Evolutionary conservation across 257 asterid species (phyloP).

Genomic region (Solanum pinnatisectum): DNA sequence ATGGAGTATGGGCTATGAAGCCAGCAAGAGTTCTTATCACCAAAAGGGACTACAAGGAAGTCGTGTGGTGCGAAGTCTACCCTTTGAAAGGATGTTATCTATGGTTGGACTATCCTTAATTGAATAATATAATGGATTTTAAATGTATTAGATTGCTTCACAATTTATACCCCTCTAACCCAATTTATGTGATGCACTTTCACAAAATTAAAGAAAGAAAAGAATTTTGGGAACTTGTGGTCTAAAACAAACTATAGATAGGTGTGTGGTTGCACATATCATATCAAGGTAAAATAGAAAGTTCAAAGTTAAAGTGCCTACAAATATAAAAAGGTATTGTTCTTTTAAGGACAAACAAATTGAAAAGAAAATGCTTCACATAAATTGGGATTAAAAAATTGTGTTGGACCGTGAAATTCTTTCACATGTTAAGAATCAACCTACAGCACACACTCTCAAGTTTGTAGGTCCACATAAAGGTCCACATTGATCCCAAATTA

Average conservation of each 20-base stretch:
- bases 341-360: neutral
- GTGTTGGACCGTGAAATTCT: neutral
- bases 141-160: neutral
- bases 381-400: neutral
- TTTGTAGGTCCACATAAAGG: neutral
- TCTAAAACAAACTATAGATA: neutral
- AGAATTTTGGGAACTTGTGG: neutral
- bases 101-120: neutral
- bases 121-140: neutral
- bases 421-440: neutral
- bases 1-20: neutral
- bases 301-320: neutral
- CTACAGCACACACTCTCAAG: neutral
- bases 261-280: neutral
- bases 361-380: neutral
- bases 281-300: neutral
- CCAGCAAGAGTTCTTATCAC: neutral
- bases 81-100: neutral
- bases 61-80: neutral
- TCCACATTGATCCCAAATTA: neutral
- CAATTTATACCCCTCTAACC: neutral
- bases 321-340: neutral
- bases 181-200: neutral
- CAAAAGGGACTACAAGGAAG: neutral
- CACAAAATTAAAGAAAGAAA: neutral